These are phyloP conservation scores for Globisporangium alternatum DNA, from an alignment of 352 stramenopile genomes.

Conservation along the genomic window DNA sequence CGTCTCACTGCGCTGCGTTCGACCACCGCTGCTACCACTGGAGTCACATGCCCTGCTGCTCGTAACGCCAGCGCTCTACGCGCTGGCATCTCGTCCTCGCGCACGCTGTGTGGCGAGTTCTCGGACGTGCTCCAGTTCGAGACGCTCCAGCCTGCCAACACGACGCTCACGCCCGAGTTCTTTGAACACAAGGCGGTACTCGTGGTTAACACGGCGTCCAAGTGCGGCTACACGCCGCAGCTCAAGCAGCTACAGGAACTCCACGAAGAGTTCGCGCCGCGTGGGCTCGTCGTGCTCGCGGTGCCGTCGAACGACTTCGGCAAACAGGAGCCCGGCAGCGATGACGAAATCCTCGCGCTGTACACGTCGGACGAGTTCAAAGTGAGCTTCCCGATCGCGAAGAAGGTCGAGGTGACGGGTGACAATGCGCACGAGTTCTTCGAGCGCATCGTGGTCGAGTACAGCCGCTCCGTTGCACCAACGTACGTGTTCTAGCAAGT, in stretches of 20 bases:
- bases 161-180: constrained; percentile 27
- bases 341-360: constrained; percentile 38
- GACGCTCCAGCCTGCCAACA: constrained; percentile 31
- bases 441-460: constrained; percentile 51
- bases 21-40: not conserved
- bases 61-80: not conserved
- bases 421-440: constrained; percentile 64
- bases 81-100: constrained; percentile 6
- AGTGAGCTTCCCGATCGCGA: constrained; percentile 53
- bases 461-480: constrained; percentile 60
- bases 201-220: constrained; percentile 72
- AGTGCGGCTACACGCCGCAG: constrained; percentile 48
- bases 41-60: not conserved
- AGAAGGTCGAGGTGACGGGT: constrained; percentile 43
- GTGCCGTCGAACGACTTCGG: constrained; percentile 75
- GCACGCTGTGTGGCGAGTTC: constrained; percentile 31
- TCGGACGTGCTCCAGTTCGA: constrained; percentile 39
- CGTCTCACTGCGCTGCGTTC: not conserved
- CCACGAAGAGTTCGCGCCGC: constrained; percentile 39
- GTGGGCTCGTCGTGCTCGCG: constrained; percentile 52
- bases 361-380: constrained; percentile 38
- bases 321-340: constrained; percentile 39
- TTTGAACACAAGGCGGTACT: constrained; percentile 48
- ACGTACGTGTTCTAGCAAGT: constrained; percentile 28
- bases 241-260: constrained; percentile 51